phyloP scores from a whole-genome alignment of 2,329 filamentous ascomycete genomes.

The Orbilia brochopaga region DNA sequence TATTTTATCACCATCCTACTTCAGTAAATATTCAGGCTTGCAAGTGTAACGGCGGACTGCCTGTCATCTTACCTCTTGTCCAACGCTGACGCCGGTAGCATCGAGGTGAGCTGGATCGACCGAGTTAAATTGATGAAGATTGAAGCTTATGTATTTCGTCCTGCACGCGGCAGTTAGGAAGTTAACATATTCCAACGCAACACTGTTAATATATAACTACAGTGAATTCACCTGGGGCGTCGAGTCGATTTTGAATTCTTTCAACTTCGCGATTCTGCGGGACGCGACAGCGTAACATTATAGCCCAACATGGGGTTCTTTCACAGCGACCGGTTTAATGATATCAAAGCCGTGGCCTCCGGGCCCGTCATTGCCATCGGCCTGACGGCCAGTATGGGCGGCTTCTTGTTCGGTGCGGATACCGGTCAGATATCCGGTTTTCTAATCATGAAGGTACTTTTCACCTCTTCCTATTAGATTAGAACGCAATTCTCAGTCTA shows the following conservation, averaged over 20 bases:
- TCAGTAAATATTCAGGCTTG: too few relatives aligned
- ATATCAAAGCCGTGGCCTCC: constrained; percentile 49
- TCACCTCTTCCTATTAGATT: background rate
- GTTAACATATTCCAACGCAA: too few relatives aligned
- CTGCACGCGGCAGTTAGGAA: too few relatives aligned
- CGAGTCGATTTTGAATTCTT: too few relatives aligned
- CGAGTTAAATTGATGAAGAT: too few relatives aligned
- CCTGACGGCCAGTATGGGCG: constrained; percentile 46
- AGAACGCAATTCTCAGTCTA: constrained; percentile 52
- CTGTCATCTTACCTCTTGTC: background rate
- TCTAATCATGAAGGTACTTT: constrained; percentile 58
- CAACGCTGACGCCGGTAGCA: constrained; percentile 22
- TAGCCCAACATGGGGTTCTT: constrained; percentile 37
- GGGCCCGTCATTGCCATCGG: constrained; percentile 50
- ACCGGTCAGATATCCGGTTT: constrained; percentile 67
- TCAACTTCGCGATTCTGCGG: too few relatives aligned
- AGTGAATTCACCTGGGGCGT: too few relatives aligned
- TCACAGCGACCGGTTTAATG: constrained; percentile 37
- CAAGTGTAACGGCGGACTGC: background rate
- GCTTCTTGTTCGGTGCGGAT: constrained; percentile 70
- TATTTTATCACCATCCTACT: background rate
- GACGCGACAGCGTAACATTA: too few relatives aligned
- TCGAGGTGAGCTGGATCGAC: constrained; percentile 16
- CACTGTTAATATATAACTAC: too few relatives aligned
- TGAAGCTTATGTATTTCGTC: too few relatives aligned